Evolutionary conservation across 306 rosid species (phyloP).

Genomic region (Alnus glutinosa): DNA sequence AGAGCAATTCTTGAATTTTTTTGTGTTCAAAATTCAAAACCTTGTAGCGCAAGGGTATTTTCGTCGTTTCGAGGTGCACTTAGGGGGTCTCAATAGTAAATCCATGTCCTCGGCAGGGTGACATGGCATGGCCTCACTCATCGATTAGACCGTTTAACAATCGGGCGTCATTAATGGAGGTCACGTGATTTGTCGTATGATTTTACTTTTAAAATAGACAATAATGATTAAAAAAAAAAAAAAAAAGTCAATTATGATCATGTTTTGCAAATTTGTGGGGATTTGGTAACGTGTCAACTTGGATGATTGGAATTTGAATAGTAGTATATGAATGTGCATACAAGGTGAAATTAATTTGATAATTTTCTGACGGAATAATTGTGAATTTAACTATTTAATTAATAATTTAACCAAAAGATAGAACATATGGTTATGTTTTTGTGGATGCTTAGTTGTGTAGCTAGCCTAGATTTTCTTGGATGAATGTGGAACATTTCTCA

Average conservation of each 20-base stretch:
- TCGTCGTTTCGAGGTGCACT: neutral
- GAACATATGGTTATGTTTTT: neutral
- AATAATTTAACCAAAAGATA: too few species aligned
- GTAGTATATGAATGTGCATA: too few species aligned
- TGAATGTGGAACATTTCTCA: neutral
- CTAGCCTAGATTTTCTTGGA: conserved; percentile 9
- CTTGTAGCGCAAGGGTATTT: neutral
- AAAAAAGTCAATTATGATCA: neutral
- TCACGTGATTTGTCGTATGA: conserved; percentile 47
- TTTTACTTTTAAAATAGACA: neutral
- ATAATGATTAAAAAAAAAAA: conserved; percentile 11
- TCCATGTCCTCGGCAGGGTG: conserved; percentile 30
- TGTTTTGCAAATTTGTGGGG: neutral
- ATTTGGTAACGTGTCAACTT: neutral
- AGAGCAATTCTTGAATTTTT: too few species aligned
- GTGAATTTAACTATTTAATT: too few species aligned
- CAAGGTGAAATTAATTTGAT: too few species aligned
- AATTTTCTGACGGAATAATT: too few species aligned
- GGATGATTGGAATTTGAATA: neutral
- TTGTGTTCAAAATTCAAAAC: conserved; percentile 11
- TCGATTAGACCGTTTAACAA: conserved; percentile 23
- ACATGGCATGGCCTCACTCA: conserved; percentile 26
- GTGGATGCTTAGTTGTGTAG: neutral
- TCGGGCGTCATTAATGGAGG: conserved; percentile 36
- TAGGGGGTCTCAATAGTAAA: neutral